phyloP scores from a whole-genome alignment of 805 yeast species.

The Kodamaea leandrae region DNA sequence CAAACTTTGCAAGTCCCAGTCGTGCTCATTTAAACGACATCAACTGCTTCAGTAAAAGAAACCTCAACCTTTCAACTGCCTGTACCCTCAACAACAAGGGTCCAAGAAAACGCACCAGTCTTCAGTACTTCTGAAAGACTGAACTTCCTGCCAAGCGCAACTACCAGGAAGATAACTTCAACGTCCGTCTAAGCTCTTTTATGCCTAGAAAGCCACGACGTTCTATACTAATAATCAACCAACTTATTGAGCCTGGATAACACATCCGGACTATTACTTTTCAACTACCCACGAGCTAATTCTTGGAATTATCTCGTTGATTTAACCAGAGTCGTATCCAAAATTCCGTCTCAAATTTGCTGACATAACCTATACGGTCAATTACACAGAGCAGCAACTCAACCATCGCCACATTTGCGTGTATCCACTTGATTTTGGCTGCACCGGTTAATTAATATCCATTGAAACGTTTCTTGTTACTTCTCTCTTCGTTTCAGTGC shows the following conservation, averaged over 20 bases:
- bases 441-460: slow-evolving; percentile 10
- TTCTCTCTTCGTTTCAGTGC: slow-evolving; percentile 43
- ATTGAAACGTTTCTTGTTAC: slow-evolving; percentile 48
- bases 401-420: slow-evolving; percentile 37
- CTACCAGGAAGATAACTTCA: not conserved
- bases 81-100: not conserved
- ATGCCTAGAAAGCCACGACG: slow-evolving; percentile 50
- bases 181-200: slow-evolving; percentile 17
- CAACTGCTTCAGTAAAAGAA: not conserved
- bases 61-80: not conserved
- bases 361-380: slow-evolving; percentile 12
- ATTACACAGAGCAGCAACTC: slow-evolving; percentile 2
- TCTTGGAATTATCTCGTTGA: not conserved
- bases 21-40: too few relatives aligned
- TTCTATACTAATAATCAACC: slow-evolving; percentile 23
- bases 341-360: slow-evolving; percentile 16
- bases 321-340: slow-evolving; percentile 12
- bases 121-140: slow-evolving; percentile 2
- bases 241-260: slow-evolving; percentile 45
- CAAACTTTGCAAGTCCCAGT: too few relatives aligned
- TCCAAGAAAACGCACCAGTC: not conserved
- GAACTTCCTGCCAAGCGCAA: not conserved
- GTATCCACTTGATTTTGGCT: slow-evolving; percentile 10
- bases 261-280: slow-evolving; percentile 18
- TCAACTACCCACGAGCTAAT: slow-evolving; percentile 16